Base-by-base conservation (phyloP, 148 eudicot species). In the Diospyros kaki region DNA sequence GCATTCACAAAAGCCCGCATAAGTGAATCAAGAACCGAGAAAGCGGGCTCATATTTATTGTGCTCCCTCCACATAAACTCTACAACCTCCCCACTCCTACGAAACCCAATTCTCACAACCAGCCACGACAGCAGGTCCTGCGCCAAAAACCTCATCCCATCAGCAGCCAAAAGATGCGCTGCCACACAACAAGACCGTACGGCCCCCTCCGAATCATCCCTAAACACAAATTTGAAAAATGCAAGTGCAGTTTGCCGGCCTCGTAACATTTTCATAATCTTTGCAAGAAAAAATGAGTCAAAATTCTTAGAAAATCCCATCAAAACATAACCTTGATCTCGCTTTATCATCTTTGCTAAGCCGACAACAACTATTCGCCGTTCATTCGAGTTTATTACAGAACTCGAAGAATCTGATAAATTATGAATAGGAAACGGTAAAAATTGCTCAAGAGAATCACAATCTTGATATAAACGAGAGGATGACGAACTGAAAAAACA, bases 111-210 rank as follows among this genome's bases (percentile, higher is more conserved):
- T 73, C 84, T 83, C 73, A 58, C 64, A 70, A 89, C 74, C 52
- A 92, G 88, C 85, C 90, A 89, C 58, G 85, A 81, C 2, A 95
- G 76, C 58, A 92, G 76, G 87, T 95, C 96, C 68, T 95, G 99
- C 18, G 97, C 92, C 69, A 83, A 61, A n/a, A 75, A 50, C 79
- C 90, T 80, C 39, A 74, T 41, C 43, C 75, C 72, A 64, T 83
- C 80, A 9, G 78, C 78, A 0, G 83, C 84, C 44, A 93, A 83
- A 45, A 87, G 54, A 82, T 83, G 89, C 38, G 90, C 93, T 41
- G 78, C 93, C 51, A 81, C 43, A 40, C 93, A 93, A 75, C 97
- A 89, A 8, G 75, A 73, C 64, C 60, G 48, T 66, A 93, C 64
- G 1, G 69, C 76, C 17, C 45, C 83, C 64, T 85, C 86, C 13